These are phyloP conservation scores for Colletotrichum sp. DNA, from an alignment of 2,329 filamentous ascomycete species.

Conservation along the genomic window DNA sequence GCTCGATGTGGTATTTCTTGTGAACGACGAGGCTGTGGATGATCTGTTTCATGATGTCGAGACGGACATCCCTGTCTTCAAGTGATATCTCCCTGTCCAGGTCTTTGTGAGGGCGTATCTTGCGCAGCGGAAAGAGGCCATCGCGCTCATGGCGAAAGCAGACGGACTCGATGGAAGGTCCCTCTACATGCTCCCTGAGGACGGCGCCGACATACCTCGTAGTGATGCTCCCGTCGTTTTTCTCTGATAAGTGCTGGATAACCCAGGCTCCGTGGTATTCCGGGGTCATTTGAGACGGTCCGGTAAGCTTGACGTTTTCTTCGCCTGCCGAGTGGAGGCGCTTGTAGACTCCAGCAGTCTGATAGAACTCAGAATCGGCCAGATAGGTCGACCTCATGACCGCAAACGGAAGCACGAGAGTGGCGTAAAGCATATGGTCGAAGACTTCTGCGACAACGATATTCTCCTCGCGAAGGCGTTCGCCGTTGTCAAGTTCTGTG, in stretches of 20 bases:
- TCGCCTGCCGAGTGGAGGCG: no score
- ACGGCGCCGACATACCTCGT: neutral
- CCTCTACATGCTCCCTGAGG: accelerated
- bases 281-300: accelerated
- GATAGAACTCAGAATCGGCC: no score
- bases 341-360: no score
- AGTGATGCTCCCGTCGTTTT: no score
- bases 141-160: accelerated
- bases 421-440: neutral
- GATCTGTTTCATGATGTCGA: neutral
- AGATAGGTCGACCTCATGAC: no score
- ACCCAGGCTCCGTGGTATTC: accelerated
- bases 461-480: neutral
- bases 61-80: neutral
- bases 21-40: accelerated
- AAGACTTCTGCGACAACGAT: neutral
- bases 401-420: neutral
- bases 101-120: accelerated
- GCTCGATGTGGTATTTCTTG: neutral
- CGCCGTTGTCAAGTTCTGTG: no score
- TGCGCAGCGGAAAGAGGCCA: neutral
- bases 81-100: neutral
- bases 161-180: accelerated
- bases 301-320: neutral
- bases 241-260: neutral